These are phyloP conservation scores for Arthrinium puccinioides DNA, from an alignment of 2,329 filamentous ascomycete species.

Conservation along the genomic window DNA sequence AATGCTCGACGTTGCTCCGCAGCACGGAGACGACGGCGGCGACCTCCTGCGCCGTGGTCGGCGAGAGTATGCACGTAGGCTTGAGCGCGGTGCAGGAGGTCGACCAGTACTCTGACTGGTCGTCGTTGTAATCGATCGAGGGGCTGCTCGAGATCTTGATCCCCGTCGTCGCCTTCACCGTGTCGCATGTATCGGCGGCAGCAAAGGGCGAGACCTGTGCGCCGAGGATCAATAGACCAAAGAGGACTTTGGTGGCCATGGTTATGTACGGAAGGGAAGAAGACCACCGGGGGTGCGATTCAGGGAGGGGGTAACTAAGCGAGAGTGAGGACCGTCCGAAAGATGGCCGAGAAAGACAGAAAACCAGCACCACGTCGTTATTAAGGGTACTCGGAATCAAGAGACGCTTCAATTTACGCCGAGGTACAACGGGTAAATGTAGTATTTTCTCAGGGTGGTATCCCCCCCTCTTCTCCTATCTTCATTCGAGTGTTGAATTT, in stretches of 20 bases:
- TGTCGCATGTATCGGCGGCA: constrained; percentile 27
- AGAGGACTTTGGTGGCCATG: constrained; percentile 1
- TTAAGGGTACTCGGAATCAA: too few relatives aligned
- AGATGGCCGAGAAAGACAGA: too few relatives aligned
- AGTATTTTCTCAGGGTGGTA: too few relatives aligned
- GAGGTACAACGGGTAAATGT: too few relatives aligned
- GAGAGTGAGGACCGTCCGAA: too few relatives aligned
- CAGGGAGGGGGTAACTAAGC: too few relatives aligned
- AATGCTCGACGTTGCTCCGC: constrained; percentile 35
- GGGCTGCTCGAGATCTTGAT: constrained; percentile 25
- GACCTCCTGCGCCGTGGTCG: constrained; percentile 42
- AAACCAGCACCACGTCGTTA: too few relatives aligned
- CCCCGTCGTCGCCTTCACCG: constrained; percentile 21
- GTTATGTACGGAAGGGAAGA: not conserved
- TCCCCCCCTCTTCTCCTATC: too few relatives aligned
- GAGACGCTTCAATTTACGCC: too few relatives aligned
- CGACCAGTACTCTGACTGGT: constrained; percentile 39
- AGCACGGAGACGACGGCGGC: constrained; percentile 43
- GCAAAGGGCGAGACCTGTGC: not conserved
- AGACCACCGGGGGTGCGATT: too few relatives aligned
- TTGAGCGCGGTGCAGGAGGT: constrained; percentile 30
- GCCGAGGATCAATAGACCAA: not conserved
- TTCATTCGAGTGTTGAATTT: too few relatives aligned
- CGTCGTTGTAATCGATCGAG: constrained; percentile 25
- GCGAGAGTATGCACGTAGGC: constrained; percentile 39